Evolutionary conservation across 768 basidiomycete species (phyloP), one percentile per base, ranked within the genome.

Genomic region (Termitomyces heimii): DNA sequence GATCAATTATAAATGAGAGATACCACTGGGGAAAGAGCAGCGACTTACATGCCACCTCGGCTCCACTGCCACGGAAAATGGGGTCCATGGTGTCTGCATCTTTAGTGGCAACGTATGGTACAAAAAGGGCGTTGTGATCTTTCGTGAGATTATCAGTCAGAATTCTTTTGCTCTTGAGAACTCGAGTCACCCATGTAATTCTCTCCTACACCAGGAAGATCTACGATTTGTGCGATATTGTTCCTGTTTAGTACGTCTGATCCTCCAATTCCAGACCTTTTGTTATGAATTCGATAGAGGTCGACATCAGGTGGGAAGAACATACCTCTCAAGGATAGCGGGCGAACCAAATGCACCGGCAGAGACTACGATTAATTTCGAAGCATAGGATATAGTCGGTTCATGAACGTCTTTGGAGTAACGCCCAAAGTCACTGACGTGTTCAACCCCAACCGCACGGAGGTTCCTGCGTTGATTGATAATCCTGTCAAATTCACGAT

Each of bases 201-300:
- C 65, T 87, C 85, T 10, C 91, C 90, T 0, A 94, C 90, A 13
- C 85, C 86, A 3, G 88, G 87, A n/a, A 91, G 78, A 54, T 89
- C 82, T 13, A 88, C 76, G 31, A 82, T 50, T 57, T 76, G 72
- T 5, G 69, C 62, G 34, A 92, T 77, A 6, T 74, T 74, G 54
- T 79, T 70, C 29, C 69, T 71, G 40, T 77, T 63, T 34, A 91
- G 70, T 40, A 86, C 61, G 0, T 69, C 65, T 3, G 66, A 62
- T 0, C 79, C 74, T 2, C 90, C 91, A 55, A 94, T 85, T 3
- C 91, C 88, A 0, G 85, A 87, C 31, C 72, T 73, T 44, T 40
- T 12, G 24, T 47, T 37, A 14, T 32, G 50, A 64, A 32, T 32
- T 37, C n/a, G n/a, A n/a, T 18, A 16, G 0, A 62, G 13, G 48